These are phyloP conservation scores for Psidium friedrichsthalianum DNA, from an alignment of 345 rosid genomes.

Conservation along the genomic window DNA sequence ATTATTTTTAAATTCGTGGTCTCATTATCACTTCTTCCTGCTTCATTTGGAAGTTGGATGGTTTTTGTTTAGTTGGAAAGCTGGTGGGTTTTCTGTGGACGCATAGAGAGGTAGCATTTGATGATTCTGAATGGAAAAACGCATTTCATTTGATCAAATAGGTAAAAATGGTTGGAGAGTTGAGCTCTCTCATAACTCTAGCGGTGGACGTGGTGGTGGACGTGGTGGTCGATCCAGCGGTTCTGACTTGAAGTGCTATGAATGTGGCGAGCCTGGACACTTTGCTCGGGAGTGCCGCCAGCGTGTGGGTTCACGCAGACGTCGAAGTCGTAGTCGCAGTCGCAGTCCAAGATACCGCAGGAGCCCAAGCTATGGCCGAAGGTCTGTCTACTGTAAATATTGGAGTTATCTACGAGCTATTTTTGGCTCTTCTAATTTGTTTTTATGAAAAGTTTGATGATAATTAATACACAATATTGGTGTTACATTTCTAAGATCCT, in stretches of 20 bases:
- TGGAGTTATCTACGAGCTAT: not conserved
- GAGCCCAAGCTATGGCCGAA: slow-evolving; percentile 12
- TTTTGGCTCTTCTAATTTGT: not conserved
- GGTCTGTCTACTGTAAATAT: not conserved
- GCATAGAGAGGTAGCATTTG: not conserved
- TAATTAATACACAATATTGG: not conserved
- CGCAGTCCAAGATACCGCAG: slow-evolving; percentile 11
- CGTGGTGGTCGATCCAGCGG: slow-evolving; percentile 12
- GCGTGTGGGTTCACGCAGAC: slow-evolving; percentile 4
- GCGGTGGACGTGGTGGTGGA: slow-evolving; percentile 10
- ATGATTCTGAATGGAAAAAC: not conserved
- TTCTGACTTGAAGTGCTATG: slow-evolving; percentile 13
- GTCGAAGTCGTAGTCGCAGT: slow-evolving; percentile 1
- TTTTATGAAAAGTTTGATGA: not conserved
- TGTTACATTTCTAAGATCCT: not conserved
- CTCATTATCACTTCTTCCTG: not conserved
- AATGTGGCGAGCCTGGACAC: slow-evolving; percentile 14
- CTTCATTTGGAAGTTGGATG: not conserved
- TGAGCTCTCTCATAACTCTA: slow-evolving; percentile 9
- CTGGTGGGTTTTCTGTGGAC: not conserved
- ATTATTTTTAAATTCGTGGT: not conserved
- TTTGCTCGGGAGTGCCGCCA: slow-evolving; percentile 12
- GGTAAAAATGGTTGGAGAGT: slow-evolving; percentile 16
- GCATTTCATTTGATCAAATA: not conserved
- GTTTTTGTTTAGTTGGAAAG: not conserved